Percentiles rank a stretch among this genome's conserved stretches.
Conservation (phyloP, 306 rosid species). For the Citrullus mucosospermus region DNA sequence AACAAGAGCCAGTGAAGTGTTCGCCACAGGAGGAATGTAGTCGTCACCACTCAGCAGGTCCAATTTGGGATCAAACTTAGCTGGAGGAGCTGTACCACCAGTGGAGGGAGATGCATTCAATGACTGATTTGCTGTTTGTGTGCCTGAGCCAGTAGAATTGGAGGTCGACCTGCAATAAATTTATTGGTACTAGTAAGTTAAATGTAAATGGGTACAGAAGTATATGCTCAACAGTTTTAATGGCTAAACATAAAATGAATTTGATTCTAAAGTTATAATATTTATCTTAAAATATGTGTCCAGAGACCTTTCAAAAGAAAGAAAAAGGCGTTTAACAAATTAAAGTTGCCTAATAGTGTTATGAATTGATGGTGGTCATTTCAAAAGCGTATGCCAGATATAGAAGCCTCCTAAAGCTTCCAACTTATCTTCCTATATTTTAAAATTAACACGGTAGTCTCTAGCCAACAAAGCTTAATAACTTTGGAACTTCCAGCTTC, state of each 20-base stretch:
- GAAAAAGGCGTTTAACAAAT: too few species aligned
- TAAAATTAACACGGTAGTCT: not conserved
- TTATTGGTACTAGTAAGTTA: not conserved
- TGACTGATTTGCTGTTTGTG: conserved; percentile 54
- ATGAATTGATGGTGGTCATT: not conserved
- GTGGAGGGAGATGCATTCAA: conserved; percentile 48
- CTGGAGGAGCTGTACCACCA: conserved; percentile 32
- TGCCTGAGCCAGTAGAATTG: conserved; percentile 32
- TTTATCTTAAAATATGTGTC: not conserved
- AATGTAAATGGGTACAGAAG: not conserved
- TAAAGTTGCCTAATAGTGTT: not conserved
- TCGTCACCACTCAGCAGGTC: conserved; percentile 96
- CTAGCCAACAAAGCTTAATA: not conserved
- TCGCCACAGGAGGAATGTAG: conserved; percentile 60
- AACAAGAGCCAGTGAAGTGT: conserved; percentile 71
- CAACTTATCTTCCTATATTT: not conserved
- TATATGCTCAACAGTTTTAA: not conserved
- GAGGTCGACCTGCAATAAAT: conserved; percentile 43
- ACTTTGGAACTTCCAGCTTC: not conserved
- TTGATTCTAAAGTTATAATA: not conserved
- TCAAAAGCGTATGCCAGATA: too few species aligned
- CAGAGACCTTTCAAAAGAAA: not conserved
- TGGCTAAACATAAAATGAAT: not conserved
- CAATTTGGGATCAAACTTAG: conserved; percentile 45
- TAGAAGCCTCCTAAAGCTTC: not conserved